phyloP scores from a whole-genome alignment of 805 yeast genomes.

The Suhomyces pyralidae region DNA sequence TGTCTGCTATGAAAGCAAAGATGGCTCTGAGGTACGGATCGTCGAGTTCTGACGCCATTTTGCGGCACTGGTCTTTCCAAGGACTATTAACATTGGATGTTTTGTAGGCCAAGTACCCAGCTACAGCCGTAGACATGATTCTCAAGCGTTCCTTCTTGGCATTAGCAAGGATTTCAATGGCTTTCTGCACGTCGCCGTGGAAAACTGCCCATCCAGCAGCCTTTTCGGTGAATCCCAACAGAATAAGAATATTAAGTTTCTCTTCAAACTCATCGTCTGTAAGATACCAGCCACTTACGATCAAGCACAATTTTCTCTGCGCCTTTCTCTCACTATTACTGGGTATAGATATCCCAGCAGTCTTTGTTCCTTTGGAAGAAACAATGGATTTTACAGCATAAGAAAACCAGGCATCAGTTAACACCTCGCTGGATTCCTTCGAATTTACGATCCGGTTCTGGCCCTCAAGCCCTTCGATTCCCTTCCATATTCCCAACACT shows the following conservation, averaged over 20 bases:
- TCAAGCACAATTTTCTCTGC: constrained; percentile 74
- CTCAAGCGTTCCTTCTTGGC: constrained; percentile 68
- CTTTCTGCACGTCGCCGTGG: constrained; percentile 80
- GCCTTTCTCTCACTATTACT: constrained; percentile 50
- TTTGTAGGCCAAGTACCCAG: constrained; percentile 77
- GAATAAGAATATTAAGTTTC: constrained; percentile 55
- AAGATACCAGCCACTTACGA: constrained; percentile 89
- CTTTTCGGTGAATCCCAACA: constrained; percentile 64
- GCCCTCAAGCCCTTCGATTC: constrained; percentile 46
- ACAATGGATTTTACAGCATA: constrained; percentile 54
- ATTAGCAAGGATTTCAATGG: constrained; percentile 74
- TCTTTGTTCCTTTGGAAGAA: constrained; percentile 43
- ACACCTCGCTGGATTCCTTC: constrained; percentile 21
- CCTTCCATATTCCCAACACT: constrained; percentile 86
- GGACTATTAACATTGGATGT: constrained; percentile 60
- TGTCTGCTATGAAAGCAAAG: constrained; percentile 90
- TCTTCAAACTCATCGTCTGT: constrained; percentile 72
- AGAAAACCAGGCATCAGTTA: constrained; percentile 41
- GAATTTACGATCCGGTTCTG: constrained; percentile 40
- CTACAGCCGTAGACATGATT: constrained; percentile 88
- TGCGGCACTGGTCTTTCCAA: constrained; percentile 92
- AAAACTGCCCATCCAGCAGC: constrained; percentile 99
- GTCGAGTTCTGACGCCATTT: constrained; percentile 81
- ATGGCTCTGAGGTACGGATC: constrained; percentile 89
- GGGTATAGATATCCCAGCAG: constrained; percentile 45